Evolutionary conservation across 768 basidiomycete genomes (phyloP), one percentile per base, ranked within the genome.

Genomic region (Leccinum subtestaceum): DNA sequence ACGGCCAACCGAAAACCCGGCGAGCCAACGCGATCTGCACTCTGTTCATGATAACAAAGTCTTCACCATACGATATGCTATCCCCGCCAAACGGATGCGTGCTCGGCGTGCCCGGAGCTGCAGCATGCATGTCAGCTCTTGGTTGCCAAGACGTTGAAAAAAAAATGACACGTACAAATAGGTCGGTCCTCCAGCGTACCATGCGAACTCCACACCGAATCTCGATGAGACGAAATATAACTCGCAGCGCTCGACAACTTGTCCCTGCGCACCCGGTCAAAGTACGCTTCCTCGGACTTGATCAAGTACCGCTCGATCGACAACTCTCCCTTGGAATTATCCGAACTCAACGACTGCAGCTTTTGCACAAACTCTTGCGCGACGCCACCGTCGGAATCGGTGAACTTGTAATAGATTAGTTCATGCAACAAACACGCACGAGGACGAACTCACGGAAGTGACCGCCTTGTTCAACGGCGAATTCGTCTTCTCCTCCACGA

Each of bases 401-500:
- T 96, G 75, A 97, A 97, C 89, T 94, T 53, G 12, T 55, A 34
- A 29, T 40, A 50, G 27, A 19, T 60, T 47, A 61, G 56, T 29
- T 4, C 17, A 7, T 4, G 43, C 52, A 59, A 51, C 38, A 19
- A 53, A 32, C 38, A 17, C 0, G 27, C 45, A 27, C 3, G 32
- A 40, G 32, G 3, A 49, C 13, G 5, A 25, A 63, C 84, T 63
- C 67, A 93, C 91, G 60, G 93, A 88, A 55, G 88, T 88, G 66
- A 93, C 92, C 11, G 94, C 93, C 75, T 95, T 96, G 78, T 97
- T 97, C 59, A 96, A 77, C 11, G 95, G 94, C 23, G 95, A 94
- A 62, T 89, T 89, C 1, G 80, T 78, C 78, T 96, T 96, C 65
- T 96, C 94, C 62, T 95, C 93, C 31, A 93, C 88, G 55, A 96